Percentiles rank a stretch among this genome's conserved stretches.
phyloP scores from a whole-genome alignment of 129 eudicot genomes.

The Apium graveolens region DNA sequence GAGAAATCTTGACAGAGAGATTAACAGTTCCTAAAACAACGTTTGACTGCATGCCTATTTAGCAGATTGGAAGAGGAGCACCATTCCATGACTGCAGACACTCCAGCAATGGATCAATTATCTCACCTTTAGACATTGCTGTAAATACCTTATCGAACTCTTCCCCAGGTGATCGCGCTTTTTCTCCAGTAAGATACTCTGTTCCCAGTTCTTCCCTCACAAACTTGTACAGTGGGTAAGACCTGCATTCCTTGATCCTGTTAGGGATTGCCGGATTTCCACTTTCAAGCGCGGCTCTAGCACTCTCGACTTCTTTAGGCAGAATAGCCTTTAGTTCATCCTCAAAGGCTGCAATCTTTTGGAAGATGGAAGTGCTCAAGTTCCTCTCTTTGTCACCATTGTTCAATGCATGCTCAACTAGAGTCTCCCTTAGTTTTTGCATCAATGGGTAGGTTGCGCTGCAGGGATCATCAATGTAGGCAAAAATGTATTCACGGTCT shows the following conservation, averaged over 20 bases:
- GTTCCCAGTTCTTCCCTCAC: conserved; percentile 47
- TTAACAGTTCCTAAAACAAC: not conserved
- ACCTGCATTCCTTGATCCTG: conserved; percentile 59
- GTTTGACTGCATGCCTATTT: not conserved
- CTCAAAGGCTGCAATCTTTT: conserved; percentile 56
- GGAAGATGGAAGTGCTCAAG: conserved; percentile 50
- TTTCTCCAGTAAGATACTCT: conserved; percentile 53
- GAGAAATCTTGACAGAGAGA: not conserved
- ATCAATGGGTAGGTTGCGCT: conserved; percentile 61
- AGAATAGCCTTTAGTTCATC: conserved; percentile 47
- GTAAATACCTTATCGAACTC: conserved; percentile 66
- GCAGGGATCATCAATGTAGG: conserved; percentile 63
- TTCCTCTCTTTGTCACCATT: conserved; percentile 60
- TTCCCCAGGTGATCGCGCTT: conserved; percentile 59
- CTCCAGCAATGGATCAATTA: conserved; percentile 68
- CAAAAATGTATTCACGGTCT: conserved; percentile 54
- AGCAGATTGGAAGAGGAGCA: conserved; percentile 69
- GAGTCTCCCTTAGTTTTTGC: conserved; percentile 62
- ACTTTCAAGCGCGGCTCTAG: conserved; percentile 33
- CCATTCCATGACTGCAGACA: conserved; percentile 76
- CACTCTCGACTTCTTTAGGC: conserved; percentile 66
- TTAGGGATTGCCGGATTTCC: conserved; percentile 44
- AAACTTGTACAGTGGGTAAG: conserved; percentile 66
- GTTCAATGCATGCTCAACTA: conserved; percentile 60
- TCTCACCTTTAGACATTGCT: conserved; percentile 44